Percentiles rank a stretch among this genome's conserved stretches.
Conservation (phyloP, 2,329 filamentous ascomycete species). For the Ophiosphaerella narmari region DNA sequence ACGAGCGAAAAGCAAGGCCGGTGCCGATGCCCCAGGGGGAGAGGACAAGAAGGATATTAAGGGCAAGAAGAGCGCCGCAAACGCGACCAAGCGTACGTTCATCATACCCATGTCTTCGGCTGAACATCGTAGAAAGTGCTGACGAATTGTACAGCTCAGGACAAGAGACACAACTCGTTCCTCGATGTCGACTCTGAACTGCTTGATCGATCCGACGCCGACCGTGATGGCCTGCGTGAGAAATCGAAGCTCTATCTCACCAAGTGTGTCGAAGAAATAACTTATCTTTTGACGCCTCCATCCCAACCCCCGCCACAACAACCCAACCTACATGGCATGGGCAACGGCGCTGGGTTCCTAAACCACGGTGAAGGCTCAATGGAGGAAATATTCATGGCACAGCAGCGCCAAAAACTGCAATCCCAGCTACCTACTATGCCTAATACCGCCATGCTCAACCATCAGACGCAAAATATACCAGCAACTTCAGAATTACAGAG, state of each 20-base stretch:
- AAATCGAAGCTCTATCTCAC: conserved; percentile 67
- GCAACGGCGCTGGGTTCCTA: conserved; percentile 48
- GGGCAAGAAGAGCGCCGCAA: conserved; percentile 37
- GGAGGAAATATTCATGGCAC: conserved; percentile 64
- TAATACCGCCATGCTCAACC: conserved; percentile 59
- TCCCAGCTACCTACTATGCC: conserved; percentile 47
- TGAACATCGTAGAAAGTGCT: conserved; percentile 1
- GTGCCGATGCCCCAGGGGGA: conserved; percentile 56
- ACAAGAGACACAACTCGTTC: conserved; percentile 56
- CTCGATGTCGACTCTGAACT: conserved; percentile 54
- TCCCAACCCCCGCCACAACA: conserved; percentile 62
- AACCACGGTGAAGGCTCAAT: conserved; percentile 60
- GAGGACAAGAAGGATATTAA: conserved; percentile 46
- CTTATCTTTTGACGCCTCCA: conserved; percentile 69
- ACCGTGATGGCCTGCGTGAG: conserved; percentile 63
- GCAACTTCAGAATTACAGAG: conserved; percentile 48
- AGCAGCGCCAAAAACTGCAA: conserved; percentile 60
- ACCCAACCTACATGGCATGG: conserved; percentile 41
- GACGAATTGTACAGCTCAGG: conserved; percentile 47
- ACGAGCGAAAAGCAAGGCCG: conserved; percentile 67
- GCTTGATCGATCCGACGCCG: conserved; percentile 52
- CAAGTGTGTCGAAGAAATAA: conserved; percentile 70
- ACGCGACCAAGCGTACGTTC: conserved; percentile 34
- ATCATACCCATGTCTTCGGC: background rate
- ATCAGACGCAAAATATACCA: conserved; percentile 61